Base-by-base conservation (phyloP, 305 asterid genomes). In the Fraxinus sp. region DNA sequence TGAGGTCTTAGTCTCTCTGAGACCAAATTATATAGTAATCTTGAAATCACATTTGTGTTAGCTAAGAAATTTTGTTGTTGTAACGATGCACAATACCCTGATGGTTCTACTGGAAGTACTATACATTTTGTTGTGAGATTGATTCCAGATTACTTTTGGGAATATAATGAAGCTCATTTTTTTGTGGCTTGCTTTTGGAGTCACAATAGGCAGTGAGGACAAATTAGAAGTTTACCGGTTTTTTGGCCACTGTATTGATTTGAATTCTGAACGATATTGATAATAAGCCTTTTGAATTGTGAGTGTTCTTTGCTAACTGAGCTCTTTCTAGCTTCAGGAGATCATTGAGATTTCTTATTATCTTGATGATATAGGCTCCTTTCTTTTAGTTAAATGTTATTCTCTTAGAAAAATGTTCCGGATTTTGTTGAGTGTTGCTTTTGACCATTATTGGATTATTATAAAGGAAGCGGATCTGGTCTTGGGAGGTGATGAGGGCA, bases 401-500 rank as follows among this genome's bases (percentile, higher is more conserved):
- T 55, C 37, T 18, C 62, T 33, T 79, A 5, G 52, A 33, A 37
- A 2, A 20, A 80, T 74, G 70, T 22, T 70, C 73, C 80, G 64
- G 77, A 78, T 74, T 22, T 32, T 36, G 74, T 73, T 11, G 44
- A 6, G 46, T 64, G 37, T 36, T 46, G 2, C 4, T 78, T 78
- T 18, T 35, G 41, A 79, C 16, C 35, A 6, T 30, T 13, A 30
- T 62, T 77, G 28, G 79, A 24, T 77, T n/a, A 52, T 10, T 86
- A 13, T 80, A 33, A 64, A 93, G 98, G 95, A 93, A 83, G 97
- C 94, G 1, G 98, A 94, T 90, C 85, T 96, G 92, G 95, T 96
- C 74, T 92, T 96, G 80, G 99, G 98, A 52, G 99, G 98, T 41
- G 99, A 96, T 87, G 98, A 96, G 83, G 99, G 99, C 75, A 96